Conservation (phyloP, 371 early-diverging fungal species). For the Zychaea mexicana region DNA sequence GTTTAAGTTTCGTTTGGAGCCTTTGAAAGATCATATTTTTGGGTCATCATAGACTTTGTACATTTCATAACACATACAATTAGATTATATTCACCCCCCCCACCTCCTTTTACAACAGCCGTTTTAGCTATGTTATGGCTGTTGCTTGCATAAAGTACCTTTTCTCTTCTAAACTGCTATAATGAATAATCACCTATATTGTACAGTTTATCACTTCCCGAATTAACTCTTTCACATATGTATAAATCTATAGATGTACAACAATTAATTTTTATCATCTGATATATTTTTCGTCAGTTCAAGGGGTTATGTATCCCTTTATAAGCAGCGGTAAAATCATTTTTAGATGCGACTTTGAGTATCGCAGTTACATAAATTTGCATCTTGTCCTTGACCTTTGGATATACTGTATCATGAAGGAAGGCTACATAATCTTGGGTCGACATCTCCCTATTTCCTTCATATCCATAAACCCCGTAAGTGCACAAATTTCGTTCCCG, state of each 20-base stretch:
- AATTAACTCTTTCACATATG: neutral
- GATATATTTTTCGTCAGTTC: no score
- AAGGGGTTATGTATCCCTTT: no score
- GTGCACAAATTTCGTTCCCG: neutral
- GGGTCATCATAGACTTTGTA: neutral
- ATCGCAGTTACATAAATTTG: no score
- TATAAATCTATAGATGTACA: neutral
- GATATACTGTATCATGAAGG: no score
- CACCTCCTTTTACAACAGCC: no score
- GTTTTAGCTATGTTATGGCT: neutral
- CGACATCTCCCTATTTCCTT: no score
- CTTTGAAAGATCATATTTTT: conserved; percentile 42
- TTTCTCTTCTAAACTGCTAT: neutral
- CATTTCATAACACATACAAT: neutral
- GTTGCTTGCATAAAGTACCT: no score
- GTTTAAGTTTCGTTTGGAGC: conserved; percentile 85
- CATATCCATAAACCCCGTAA: neutral
- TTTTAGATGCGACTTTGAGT: no score
- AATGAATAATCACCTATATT: neutral
- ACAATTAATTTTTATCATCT: no score
- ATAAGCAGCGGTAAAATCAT: no score
- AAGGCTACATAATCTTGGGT: no score
- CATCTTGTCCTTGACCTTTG: no score
- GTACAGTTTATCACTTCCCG: neutral
- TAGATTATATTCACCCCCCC: neutral